These are phyloP conservation scores for Acanthamoeba sp. DNA, from an alignment of 208 protist genomes.

Conservation along the genomic window DNA sequence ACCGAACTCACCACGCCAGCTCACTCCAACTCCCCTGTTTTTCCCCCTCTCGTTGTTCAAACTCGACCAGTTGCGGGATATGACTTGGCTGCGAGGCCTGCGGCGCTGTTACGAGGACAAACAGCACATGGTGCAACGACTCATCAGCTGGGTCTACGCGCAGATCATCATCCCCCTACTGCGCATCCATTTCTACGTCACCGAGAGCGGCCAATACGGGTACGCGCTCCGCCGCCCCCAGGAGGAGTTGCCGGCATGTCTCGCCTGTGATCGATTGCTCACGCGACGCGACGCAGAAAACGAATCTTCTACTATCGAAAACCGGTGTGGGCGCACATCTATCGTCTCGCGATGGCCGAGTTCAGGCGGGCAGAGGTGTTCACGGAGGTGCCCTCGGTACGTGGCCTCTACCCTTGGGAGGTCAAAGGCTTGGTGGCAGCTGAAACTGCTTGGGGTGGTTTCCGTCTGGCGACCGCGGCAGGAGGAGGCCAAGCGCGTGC, in stretches of 20 bases:
- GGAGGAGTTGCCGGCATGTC: no score
- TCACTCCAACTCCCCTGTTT: no score
- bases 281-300: conserved; percentile 8
- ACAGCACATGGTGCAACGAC: conserved; percentile 15
- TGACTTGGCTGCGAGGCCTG: conserved; percentile 15
- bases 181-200: conserved; percentile 73
- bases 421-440: no score
- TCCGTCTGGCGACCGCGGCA: neutral
- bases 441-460: no score
- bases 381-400: conserved; percentile 25
- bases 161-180: conserved; percentile 49
- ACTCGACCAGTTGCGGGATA: conserved; percentile 16
- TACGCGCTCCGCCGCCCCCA: neutral
- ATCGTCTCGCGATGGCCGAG: conserved; percentile 56
- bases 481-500: conserved; percentile 39
- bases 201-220: conserved; percentile 62
- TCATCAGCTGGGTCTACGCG: conserved; percentile 60
- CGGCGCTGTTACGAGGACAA: neutral
- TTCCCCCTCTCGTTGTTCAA: neutral
- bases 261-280: neutral
- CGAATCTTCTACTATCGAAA: conserved; percentile 73
- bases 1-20: no score
- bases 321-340: conserved; percentile 71
- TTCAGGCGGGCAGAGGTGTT: conserved; percentile 9
- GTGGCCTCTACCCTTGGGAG: neutral